Evolutionary conservation across 345 rosid species (phyloP).

Genomic region (Aethionema arabicum): DNA sequence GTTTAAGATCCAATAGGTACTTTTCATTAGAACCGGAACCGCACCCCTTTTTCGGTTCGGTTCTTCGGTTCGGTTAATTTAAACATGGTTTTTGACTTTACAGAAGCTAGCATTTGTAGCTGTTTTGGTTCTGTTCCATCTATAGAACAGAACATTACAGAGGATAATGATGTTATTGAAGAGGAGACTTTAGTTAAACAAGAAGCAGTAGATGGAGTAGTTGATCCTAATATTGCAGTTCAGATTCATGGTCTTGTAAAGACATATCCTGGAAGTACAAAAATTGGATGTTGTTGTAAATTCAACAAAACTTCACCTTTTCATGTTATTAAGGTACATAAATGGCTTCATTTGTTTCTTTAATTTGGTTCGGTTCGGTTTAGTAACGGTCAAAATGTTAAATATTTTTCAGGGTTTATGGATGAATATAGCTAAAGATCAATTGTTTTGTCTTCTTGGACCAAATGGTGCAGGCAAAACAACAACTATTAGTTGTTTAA

Average conservation of each 20-base stretch:
- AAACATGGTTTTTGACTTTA: slow-evolving; percentile 15
- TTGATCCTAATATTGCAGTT: slow-evolving; percentile 69
- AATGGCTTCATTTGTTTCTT: too few relatives aligned
- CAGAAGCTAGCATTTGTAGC: slow-evolving; percentile 85
- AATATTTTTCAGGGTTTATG: slow-evolving; percentile 60
- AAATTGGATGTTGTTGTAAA: slow-evolving; percentile 62
- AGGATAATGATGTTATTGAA: slow-evolving; percentile 82
- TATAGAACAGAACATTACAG: slow-evolving; percentile 49
- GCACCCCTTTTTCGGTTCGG: too few relatives aligned
- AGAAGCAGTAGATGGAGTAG: slow-evolving; percentile 42
- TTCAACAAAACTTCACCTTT: slow-evolving; percentile 71
- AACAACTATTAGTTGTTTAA: slow-evolving; percentile 74
- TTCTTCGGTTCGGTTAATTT: too few relatives aligned
- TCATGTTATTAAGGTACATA: slow-evolving; percentile 70
- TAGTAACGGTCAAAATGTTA: too few relatives aligned
- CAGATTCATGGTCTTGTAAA: slow-evolving; percentile 76
- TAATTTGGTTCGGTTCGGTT: too few relatives aligned
- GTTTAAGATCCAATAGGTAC: too few relatives aligned
- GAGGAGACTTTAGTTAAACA: slow-evolving; percentile 69
- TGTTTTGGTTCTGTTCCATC: slow-evolving; percentile 63
- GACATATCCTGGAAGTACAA: slow-evolving; percentile 66
- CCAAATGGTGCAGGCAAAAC: slow-evolving; percentile 98
- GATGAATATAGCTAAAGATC: slow-evolving; percentile 80
- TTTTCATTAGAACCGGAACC: too few relatives aligned
- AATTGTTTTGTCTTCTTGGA: slow-evolving; percentile 91